phyloP scores from a whole-genome alignment of 176 grass and related monocot genomes.

The Rhynchospora pubera region DNA sequence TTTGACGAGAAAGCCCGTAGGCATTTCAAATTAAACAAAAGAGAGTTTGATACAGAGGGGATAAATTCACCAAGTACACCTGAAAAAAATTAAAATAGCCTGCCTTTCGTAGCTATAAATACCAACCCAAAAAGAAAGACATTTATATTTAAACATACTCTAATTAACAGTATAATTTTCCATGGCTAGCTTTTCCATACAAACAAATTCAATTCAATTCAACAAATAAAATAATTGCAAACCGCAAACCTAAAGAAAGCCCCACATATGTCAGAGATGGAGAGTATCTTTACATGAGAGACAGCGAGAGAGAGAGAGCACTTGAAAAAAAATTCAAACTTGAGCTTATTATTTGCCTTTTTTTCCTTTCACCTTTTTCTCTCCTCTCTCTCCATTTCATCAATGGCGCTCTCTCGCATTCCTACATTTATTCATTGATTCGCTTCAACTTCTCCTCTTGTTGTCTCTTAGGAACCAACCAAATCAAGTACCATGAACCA shows the following conservation, averaged over 20 bases:
- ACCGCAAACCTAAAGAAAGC: neutral
- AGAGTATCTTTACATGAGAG: constrained; percentile 15
- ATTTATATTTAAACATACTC: no score
- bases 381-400: neutral
- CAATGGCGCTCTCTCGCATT: neutral
- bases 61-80: no score
- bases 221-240: neutral
- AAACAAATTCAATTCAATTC: neutral
- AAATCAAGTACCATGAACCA: constrained; percentile 15
- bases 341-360: neutral
- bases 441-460: neutral
- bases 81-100: no score
- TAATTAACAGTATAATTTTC: no score
- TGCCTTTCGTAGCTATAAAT: no score
- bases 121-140: no score
- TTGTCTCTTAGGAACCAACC: neutral
- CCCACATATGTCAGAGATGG: neutral
- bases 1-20: no score
- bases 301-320: constrained; percentile 4
- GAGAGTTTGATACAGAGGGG: no score
- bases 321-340: constrained; percentile 6
- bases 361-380: neutral
- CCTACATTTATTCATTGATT: neutral
- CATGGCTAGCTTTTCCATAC: no score
- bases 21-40: no score